Conservation (phyloP, 2,329 filamentous ascomycete species). For the Cadophora luteo-olivacea region DNA sequence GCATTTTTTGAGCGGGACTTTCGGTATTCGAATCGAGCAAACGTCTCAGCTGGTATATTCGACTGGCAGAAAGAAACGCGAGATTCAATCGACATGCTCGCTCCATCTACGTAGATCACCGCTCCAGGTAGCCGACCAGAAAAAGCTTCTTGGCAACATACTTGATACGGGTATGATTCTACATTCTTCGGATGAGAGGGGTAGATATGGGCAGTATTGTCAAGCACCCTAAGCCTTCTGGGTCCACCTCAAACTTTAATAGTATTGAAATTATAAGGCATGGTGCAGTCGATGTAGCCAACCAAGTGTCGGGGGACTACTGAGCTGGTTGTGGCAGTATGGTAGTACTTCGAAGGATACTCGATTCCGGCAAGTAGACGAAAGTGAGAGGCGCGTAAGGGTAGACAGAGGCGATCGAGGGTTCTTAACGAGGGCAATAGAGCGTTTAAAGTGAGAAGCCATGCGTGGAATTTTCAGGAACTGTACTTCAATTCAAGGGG, state of each 20-base stretch:
- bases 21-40: constrained; percentile 47
- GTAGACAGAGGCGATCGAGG: too few relatives aligned
- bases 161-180: constrained; percentile 35
- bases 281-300: constrained; percentile 30
- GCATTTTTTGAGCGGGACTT: not conserved
- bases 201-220: constrained; percentile 28
- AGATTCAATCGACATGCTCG: constrained; percentile 42
- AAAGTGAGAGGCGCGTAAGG: too few relatives aligned
- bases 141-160: constrained; percentile 42
- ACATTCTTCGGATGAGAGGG: constrained; percentile 27
- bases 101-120: constrained; percentile 28
- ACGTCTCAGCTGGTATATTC: constrained; percentile 37
- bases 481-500: too few relatives aligned
- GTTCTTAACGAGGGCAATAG: too few relatives aligned
- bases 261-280: constrained; percentile 33
- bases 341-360: constrained; percentile 36
- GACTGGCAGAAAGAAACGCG: constrained; percentile 42
- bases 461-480: too few relatives aligned
- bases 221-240: constrained; percentile 25
- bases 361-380: constrained; percentile 36
- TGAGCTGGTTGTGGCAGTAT: constrained; percentile 33
- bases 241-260: constrained; percentile 35
- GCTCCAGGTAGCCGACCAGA: constrained; percentile 31
- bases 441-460: too few relatives aligned
- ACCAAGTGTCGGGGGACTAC: constrained; percentile 3